These are phyloP conservation scores for Exserohilum turcica DNA, from an alignment of 2,329 filamentous ascomycete species.

Conservation along the genomic window DNA sequence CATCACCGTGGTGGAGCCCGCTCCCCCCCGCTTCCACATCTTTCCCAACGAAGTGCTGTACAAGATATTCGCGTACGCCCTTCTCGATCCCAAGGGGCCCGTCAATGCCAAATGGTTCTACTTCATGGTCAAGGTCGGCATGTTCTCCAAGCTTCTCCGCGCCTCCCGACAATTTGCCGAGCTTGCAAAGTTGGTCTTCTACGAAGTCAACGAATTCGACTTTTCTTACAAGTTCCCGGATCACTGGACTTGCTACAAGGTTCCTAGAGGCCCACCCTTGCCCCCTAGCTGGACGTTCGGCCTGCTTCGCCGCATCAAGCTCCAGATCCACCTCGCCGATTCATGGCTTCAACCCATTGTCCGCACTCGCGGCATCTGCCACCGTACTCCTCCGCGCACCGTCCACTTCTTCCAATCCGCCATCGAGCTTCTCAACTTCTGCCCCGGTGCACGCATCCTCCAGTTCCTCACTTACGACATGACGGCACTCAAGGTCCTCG, in stretches of 20 bases:
- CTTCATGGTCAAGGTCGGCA: not conserved
- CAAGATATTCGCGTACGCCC: conserved; percentile 19
- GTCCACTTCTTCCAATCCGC: conserved; percentile 3
- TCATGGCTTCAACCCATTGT: not conserved
- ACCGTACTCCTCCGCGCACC: not conserved
- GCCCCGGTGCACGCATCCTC: conserved; percentile 16
- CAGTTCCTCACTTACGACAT: conserved; percentile 8
- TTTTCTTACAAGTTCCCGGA: not conserved
- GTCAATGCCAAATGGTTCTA: not conserved
- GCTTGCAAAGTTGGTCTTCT: conserved; percentile 17
- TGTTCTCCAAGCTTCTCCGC: not conserved
- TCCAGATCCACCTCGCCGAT: conserved; percentile 17
- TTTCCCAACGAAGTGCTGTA: conserved; percentile 22
- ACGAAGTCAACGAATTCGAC: conserved; percentile 11
- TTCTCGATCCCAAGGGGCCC: not conserved
- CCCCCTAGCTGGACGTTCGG: not conserved
- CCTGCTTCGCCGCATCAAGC: conserved; percentile 6
- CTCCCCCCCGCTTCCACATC: conserved; percentile 8
- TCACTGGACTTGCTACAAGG: not conserved
- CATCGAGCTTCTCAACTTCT: conserved; percentile 13
- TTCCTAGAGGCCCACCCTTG: not conserved
- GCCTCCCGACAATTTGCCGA: conserved; percentile 10
- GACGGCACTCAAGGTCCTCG: conserved; percentile 8
- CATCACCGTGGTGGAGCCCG: conserved; percentile 1
- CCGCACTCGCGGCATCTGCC: not conserved